These are phyloP conservation scores for Lasiosphaeria hispida DNA, from an alignment of 495 filamentous ascomycete species.

Conservation along the genomic window DNA sequence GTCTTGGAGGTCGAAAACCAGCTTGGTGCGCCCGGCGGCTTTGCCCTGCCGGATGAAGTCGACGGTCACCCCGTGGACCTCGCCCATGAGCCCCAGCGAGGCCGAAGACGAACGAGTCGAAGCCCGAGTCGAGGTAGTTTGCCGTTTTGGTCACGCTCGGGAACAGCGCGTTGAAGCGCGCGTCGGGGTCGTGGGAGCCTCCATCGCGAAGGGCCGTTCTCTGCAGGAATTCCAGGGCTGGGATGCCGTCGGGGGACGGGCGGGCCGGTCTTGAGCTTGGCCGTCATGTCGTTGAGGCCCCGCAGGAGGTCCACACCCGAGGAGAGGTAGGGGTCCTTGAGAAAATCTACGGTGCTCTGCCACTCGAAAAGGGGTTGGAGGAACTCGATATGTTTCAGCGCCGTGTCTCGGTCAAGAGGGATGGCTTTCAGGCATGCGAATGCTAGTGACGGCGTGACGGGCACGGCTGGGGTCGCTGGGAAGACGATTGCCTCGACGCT, in stretches of 20 bases:
- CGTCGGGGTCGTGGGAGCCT: conserved; percentile 31
- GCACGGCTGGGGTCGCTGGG: conserved; percentile 11
- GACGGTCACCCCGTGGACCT: conserved; percentile 14
- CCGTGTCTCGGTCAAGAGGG: conserved; percentile 17
- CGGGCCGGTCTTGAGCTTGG: conserved; percentile 13
- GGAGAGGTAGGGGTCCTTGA: conserved; percentile 42
- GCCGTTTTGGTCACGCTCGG: conserved; percentile 7
- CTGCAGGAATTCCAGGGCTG: conserved; percentile 14
- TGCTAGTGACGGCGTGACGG: conserved; percentile 22
- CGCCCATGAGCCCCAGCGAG: neutral
- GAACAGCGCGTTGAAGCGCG: conserved; percentile 29
- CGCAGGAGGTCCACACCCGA: conserved; percentile 41
- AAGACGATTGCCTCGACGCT: neutral
- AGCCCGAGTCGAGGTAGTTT: neutral
- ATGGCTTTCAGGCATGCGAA: conserved; percentile 23
- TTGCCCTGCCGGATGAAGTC: conserved; percentile 10
- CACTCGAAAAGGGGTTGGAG: conserved; percentile 19
- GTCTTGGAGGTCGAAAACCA: conserved; percentile 54
- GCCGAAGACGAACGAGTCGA: neutral
- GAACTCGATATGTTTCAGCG: conserved; percentile 14
- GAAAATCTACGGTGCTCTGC: conserved; percentile 43
- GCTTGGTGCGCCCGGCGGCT: conserved; percentile 13
- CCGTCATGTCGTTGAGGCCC: conserved; percentile 35
- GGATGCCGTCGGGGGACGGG: conserved; percentile 20
- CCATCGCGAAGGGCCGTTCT: neutral